Conservation (phyloP, 1,284 basidiomycete species). For the Microbotryum scabiosae region DNA sequence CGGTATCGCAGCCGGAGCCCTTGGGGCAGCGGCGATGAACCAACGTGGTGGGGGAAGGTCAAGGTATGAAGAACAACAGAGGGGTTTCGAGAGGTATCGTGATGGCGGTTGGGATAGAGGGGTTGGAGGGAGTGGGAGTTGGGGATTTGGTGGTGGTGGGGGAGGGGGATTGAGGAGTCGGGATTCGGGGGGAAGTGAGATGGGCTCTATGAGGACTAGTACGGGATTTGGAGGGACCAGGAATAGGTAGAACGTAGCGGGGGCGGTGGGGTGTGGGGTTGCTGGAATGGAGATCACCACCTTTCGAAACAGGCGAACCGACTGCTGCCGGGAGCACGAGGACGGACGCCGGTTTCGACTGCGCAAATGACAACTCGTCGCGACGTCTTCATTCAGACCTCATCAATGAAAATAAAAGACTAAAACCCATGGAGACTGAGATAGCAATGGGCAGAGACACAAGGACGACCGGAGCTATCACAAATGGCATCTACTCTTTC, state of each 20-base stretch:
- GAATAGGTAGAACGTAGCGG: slow-evolving; percentile 17
- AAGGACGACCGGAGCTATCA: no score
- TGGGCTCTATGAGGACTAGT: slow-evolving; percentile 39
- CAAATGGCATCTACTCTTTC: no score
- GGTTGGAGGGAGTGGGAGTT: slow-evolving; percentile 39
- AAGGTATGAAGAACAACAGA: slow-evolving; percentile 48
- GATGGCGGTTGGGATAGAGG: slow-evolving; percentile 24
- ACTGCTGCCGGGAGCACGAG: no score
- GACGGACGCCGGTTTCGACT: no score
- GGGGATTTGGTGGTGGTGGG: neutral
- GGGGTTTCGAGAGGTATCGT: slow-evolving; percentile 44
- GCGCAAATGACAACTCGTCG: no score
- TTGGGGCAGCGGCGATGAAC: slow-evolving; percentile 33
- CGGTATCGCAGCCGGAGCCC: slow-evolving; percentile 58
- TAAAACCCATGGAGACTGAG: no score
- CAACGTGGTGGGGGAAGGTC: slow-evolving; percentile 24
- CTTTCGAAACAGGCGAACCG: no score
- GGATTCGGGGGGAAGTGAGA: neutral
- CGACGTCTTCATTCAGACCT: no score
- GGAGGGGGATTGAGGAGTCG: neutral
- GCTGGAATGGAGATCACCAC: no score
- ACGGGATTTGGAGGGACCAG: slow-evolving; percentile 62
- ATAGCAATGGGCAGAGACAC: no score
- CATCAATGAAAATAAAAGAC: no score
- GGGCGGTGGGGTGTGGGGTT: no score